Evolutionary conservation across 768 basidiomycete genomes (phyloP).

Genomic region (Hebeloma cylindrosporum): DNA sequence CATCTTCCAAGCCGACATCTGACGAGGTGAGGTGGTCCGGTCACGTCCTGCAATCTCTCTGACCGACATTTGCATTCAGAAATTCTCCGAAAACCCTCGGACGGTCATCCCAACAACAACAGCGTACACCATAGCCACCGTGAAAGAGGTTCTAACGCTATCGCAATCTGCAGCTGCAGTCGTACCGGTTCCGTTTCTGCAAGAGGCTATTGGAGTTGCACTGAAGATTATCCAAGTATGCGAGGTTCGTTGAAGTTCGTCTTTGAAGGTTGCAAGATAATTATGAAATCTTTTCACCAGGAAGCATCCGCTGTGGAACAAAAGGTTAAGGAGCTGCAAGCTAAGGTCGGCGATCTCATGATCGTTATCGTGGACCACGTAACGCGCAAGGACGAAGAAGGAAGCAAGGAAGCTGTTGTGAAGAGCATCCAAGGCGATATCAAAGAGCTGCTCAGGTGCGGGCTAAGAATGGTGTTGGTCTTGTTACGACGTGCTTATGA

Average conservation of each 20-base stretch:
- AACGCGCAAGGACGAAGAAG: constrained; percentile 5
- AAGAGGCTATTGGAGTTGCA: constrained; percentile 11
- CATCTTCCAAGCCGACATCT: too few species aligned
- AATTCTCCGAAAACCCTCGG: not conserved
- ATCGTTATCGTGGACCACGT: constrained; percentile 5
- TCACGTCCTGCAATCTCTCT: too few species aligned
- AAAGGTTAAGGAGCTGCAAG: constrained; percentile 13
- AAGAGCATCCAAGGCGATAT: constrained; percentile 5
- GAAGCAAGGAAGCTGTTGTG: not conserved
- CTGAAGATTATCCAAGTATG: constrained; percentile 13
- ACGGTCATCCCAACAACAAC: constrained; percentile 2
- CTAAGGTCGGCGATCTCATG: constrained; percentile 9
- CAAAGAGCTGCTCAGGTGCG: not conserved
- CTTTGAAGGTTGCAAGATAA: not conserved
- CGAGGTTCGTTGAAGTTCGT: constrained; percentile 7
- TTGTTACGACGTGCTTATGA: constrained; percentile 2
- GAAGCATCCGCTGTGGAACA: constrained; percentile 10
- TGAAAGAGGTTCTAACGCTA: constrained; percentile 8
- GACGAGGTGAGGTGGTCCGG: too few species aligned
- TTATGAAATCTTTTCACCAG: not conserved
- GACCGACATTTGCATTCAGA: too few species aligned
- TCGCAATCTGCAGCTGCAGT: constrained; percentile 10
- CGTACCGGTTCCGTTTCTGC: constrained; percentile 14
- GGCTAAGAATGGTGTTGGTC: not conserved
- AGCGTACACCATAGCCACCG: constrained; percentile 5